Base-by-base conservation (phyloP, 129 eudicot species). In the Sambucus nigra region DNA sequence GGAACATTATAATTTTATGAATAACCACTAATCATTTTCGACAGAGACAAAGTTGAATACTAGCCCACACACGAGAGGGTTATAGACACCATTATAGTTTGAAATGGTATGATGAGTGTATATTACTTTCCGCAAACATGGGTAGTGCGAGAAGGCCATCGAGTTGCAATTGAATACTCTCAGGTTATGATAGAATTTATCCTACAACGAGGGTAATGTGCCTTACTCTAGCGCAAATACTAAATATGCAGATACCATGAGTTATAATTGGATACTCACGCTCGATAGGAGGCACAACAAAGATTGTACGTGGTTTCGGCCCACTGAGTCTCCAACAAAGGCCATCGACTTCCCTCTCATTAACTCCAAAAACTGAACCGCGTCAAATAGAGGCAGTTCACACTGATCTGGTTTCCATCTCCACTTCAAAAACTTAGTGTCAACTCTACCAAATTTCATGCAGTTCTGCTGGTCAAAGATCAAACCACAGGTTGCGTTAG, bases 381-480 rank as follows among this genome's bases (percentile, higher is more conserved):
- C 42, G 42, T 64, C 61, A 16, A 64, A 53, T 0, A 52, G 10
- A 5, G 61, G 61, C 13, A 64, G 45, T 9, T 64, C 53, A 20
- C 69, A 64, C 4, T 26, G 32, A 41, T 63, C 39, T 0, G 69
- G 69, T 32, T 52, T 50, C 69, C 69, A 63, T 52, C 52, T 33
- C 69, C 69, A 63, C 24, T 64, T 64, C 44, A 64, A 40, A 31
- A 13, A 64, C 5, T 32, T 61, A 2, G 16, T 53, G 33, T 64
- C 68, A 0, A 51, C 58, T 25, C 68, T 33, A 0, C 68, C 59
- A 35, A 27, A 63, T 41, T 49, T 61, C 61, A 64, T 40, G 17
- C 69, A 64, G 13, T 64, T 64, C 25, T 64, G 69, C 21, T 40
- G 25, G 1, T 54, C 41, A 17, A 5, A 18, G 1, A 54, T 54